phyloP scores from a whole-genome alignment of 164 flowering plant species.

The Aristolochia contorta region DNA sequence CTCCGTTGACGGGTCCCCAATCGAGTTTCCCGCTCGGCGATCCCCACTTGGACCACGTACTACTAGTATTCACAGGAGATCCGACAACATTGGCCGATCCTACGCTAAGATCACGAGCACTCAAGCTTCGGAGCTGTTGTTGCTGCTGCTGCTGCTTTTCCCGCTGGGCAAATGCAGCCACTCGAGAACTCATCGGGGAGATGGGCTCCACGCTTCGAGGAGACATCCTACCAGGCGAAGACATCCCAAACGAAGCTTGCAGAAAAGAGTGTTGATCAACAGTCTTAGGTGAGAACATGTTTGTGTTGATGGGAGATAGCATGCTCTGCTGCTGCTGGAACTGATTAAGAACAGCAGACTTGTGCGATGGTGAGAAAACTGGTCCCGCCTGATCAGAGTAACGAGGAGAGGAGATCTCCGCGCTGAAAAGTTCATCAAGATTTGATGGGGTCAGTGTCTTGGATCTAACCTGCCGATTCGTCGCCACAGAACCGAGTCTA shows the following conservation, averaged over 20 bases:
- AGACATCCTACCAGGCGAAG: conserved; percentile 77
- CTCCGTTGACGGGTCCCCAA: conserved; percentile 56
- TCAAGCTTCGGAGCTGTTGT: conserved; percentile 69
- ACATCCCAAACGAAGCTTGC: conserved; percentile 56
- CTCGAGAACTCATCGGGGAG: conserved; percentile 63
- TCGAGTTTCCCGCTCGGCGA: conserved; percentile 56
- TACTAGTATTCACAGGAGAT: conserved; percentile 28
- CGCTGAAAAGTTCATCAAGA: conserved; percentile 72
- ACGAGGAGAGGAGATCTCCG: conserved; percentile 53
- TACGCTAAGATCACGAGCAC: conserved; percentile 73
- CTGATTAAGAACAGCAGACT: conserved; percentile 62
- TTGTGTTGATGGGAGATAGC: conserved; percentile 72
- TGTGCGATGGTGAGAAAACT: conserved; percentile 70
- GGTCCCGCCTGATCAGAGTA: conserved; percentile 47
- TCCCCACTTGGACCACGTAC: conserved; percentile 62
- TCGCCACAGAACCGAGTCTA: conserved; percentile 28
- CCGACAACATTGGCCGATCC: conserved; percentile 31
- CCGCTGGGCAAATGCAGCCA: conserved; percentile 51
- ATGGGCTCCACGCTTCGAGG: conserved; percentile 69
- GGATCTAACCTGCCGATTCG: conserved; percentile 44
- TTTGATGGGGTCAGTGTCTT: conserved; percentile 62
- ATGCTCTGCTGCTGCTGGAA: conserved; percentile 69
- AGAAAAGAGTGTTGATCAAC: conserved; percentile 49
- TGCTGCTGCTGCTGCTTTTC: conserved; percentile 70
- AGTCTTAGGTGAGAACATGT: conserved; percentile 49